phyloP scores from a whole-genome alignment of 805 yeast species.

The Cyberlindnera bimundalis region DNA sequence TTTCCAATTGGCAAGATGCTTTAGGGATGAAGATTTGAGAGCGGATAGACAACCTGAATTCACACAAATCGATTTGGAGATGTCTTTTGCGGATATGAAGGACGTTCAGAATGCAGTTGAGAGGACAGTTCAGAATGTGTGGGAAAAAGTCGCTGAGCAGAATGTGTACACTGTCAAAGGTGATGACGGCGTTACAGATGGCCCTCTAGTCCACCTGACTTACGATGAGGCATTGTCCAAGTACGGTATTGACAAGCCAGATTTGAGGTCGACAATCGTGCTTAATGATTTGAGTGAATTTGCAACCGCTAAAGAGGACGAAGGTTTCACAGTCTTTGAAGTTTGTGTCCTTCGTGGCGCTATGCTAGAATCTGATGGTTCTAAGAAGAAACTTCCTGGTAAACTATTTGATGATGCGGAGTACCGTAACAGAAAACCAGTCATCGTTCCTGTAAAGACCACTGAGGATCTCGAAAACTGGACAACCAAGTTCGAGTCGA shows the following conservation, averaged over 20 bases:
- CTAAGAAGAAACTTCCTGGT: conserved; percentile 32
- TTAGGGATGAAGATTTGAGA: conserved; percentile 93
- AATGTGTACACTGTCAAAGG: conserved; percentile 25
- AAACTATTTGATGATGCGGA: conserved; percentile 37
- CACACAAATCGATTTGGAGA: conserved; percentile 94
- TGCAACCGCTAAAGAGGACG: conserved; percentile 33
- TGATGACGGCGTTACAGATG: conserved; percentile 14
- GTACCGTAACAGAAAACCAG: conserved; percentile 58
- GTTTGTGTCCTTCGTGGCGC: conserved; percentile 59
- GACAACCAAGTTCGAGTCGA: conserved; percentile 34
- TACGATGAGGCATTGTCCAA: conserved; percentile 66
- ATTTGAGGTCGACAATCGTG: conserved; percentile 60
- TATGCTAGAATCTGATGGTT: conserved; percentile 4
- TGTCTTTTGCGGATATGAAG: conserved; percentile 70
- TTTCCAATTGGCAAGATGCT: conserved; percentile 90
- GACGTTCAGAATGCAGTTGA: conserved; percentile 70
- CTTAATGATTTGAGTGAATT: conserved; percentile 19
- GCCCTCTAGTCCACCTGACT: conserved; percentile 42
- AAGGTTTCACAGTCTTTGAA: conserved; percentile 68
- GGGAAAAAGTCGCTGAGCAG: conserved; percentile 46
- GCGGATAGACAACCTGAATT: conserved; percentile 97
- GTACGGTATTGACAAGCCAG: conserved; percentile 95
- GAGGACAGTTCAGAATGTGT: conserved; percentile 47
- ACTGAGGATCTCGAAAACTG: conserved; percentile 40
- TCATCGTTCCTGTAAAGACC: conserved; percentile 46